phyloP scores from a whole-genome alignment of 345 rosid species.

The Linum usitatissimum region DNA sequence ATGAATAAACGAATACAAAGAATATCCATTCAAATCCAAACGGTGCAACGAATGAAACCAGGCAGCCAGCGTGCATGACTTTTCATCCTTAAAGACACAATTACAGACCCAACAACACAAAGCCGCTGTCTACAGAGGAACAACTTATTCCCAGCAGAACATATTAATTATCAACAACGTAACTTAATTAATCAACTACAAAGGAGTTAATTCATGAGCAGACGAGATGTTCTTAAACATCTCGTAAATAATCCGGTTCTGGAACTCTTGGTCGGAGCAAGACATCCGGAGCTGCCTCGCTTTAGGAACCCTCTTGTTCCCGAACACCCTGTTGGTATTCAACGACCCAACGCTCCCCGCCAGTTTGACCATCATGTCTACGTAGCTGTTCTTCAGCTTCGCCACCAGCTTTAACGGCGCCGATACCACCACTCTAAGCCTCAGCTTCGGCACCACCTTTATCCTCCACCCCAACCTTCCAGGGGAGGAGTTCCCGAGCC shows the following conservation, averaged over 20 bases:
- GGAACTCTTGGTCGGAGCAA: constrained; percentile 19
- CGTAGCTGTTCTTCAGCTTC: constrained; percentile 26
- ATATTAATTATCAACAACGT: not conserved
- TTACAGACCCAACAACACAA: too few relatives aligned
- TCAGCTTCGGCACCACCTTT: constrained; percentile 22
- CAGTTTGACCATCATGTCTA: constrained; percentile 24
- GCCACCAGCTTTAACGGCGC: constrained; percentile 21
- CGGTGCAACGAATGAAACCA: too few relatives aligned
- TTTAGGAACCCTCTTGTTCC: constrained; percentile 21
- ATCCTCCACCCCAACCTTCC: constrained; percentile 30
- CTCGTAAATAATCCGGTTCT: constrained; percentile 28
- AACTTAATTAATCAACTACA: too few relatives aligned
- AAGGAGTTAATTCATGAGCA: constrained; percentile 9
- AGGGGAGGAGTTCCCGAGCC: constrained; percentile 9
- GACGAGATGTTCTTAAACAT: constrained; percentile 24
- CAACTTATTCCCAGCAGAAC: not conserved
- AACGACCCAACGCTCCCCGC: constrained; percentile 22
- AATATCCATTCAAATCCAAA: too few relatives aligned
- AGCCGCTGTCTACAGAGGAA: too few relatives aligned
- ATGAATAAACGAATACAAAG: too few relatives aligned
- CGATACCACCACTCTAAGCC: constrained; percentile 7
- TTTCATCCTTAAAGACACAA: too few relatives aligned
- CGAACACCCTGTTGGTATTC: constrained; percentile 16
- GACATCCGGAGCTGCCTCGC: constrained; percentile 6
- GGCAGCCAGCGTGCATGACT: too few relatives aligned